These are phyloP conservation scores for Diaporthe longicolla DNA, from an alignment of 2,329 filamentous ascomycete species.

Conservation along the genomic window DNA sequence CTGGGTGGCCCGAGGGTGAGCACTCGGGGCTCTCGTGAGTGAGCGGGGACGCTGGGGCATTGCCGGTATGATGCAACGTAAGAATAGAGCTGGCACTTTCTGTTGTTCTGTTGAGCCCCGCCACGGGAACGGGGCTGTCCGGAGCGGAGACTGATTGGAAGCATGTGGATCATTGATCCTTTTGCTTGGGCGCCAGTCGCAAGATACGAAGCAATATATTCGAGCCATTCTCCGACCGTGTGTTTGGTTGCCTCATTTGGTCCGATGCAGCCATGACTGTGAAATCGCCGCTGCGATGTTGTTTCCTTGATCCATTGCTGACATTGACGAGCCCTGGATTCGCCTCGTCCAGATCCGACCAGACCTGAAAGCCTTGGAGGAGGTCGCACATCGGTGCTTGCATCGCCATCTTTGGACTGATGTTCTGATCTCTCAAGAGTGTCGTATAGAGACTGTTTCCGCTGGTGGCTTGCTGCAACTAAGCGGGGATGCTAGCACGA, in stretches of 20 bases:
- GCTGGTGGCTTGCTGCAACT: not conserved
- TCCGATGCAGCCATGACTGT: not conserved
- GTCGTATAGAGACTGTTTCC: not conserved
- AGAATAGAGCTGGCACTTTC: not conserved
- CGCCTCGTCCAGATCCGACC: slow-evolving; percentile 27
- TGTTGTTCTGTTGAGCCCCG: not conserved
- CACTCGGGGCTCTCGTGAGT: not conserved
- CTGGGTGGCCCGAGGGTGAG: slow-evolving; percentile 37
- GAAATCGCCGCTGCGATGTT: not conserved
- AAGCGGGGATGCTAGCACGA: not conserved
- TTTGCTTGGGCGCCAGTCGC: slow-evolving; percentile 1
- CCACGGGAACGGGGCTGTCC: not conserved
- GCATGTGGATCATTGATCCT: slow-evolving; percentile 3
- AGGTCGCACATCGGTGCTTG: slow-evolving; percentile 24
- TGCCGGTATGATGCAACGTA: not conserved
- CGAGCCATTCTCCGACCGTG: not conserved
- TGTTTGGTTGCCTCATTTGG: not conserved
- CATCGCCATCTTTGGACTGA: not conserved
- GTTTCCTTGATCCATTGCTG: not conserved
- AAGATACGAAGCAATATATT: slow-evolving; percentile 22
- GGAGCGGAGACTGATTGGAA: not conserved
- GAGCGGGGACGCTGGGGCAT: not conserved
- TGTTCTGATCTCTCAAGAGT: too few species aligned
- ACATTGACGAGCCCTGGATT: slow-evolving; percentile 8
- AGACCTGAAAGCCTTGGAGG: slow-evolving; percentile 22